Base-by-base conservation (phyloP, 2,329 filamentous ascomycete genomes). In the Beauveria australis region DNA sequence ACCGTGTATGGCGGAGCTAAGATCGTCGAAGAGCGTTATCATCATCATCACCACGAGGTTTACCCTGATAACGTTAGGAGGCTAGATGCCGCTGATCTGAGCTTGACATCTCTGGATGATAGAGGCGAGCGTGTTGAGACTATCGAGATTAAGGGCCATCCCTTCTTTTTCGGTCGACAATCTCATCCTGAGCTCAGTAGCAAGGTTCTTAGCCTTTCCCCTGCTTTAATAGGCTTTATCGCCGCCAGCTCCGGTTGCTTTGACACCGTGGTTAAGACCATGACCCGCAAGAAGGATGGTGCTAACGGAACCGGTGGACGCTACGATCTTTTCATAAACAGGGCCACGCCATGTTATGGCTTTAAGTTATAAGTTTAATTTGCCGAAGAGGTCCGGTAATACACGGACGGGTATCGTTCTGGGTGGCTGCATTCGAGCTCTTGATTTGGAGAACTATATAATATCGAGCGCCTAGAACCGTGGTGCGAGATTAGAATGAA, bases 31-130 rank as follows among this genome's bases (percentile, higher is more conserved):
- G 92, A 96, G 78, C 84, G 92, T 55, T 92, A 96, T 73, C 85
- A 92, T 63, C 92, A n/a, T n/a, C n/a, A 96, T 75, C 84, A 91
- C 43, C 96, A 96, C 72, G 92, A 96, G 89, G 89, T 96, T 65
- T 96, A 96, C 75, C 91, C 92, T 0, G 81, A 84, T 10, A 87
- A 88, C 69, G 84, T 94, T 58, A 84, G 88, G 5, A 75, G 76
- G 37, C 79, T 96, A 3, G 81, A 90, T 65, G 75, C 82, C 51
- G 84, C 81, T 5, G 92, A 91, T 0, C 78, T 96, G 37, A 77
- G 80, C 47, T 92, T 95, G 70, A 81, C 92, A 62, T 89, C 88
- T 64, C 92, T 91, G 73, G 91, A 95, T 68, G 86, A 89, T 62
- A 85, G 81, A 62, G 89, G 88, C 49, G 83, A 88, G 66, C 83